Evolutionary conservation across 139 green algal genomes (phyloP).

Genomic region (Micromonas commoda): DNA sequence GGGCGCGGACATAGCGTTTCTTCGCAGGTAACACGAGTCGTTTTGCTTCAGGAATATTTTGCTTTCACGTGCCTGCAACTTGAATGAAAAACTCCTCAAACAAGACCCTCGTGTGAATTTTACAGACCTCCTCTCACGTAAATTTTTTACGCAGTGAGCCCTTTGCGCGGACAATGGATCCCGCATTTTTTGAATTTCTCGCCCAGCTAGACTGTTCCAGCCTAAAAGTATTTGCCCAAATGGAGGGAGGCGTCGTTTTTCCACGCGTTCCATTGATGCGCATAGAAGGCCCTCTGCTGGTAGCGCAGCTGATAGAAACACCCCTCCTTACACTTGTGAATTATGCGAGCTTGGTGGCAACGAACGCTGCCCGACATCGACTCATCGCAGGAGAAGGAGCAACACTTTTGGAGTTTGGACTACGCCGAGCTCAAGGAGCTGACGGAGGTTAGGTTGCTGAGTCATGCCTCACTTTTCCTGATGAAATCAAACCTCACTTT

Average conservation of each 20-base stretch:
- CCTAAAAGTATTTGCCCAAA: slow-evolving; percentile 31
- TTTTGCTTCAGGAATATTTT: neutral
- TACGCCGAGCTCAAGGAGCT: slow-evolving; percentile 39
- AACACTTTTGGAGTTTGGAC: slow-evolving; percentile 43
- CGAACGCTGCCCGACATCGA: slow-evolving; percentile 41
- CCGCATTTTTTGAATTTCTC: slow-evolving; percentile 40
- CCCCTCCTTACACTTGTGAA: slow-evolving; percentile 41
- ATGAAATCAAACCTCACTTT: neutral
- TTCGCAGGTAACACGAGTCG: neutral
- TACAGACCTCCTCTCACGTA: neutral
- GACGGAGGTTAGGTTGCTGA: neutral
- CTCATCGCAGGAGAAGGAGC: slow-evolving; percentile 32
- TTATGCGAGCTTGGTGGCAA: slow-evolving; percentile 44
- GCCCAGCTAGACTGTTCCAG: slow-evolving; percentile 21
- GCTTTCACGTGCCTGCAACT: neutral
- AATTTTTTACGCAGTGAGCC: neutral
- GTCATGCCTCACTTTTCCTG: neutral
- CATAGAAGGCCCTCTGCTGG: slow-evolving; percentile 36
- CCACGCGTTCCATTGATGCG: slow-evolving; percentile 40
- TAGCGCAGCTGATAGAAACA: slow-evolving; percentile 45
- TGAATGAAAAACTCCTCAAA: neutral
- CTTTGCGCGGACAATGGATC: slow-evolving; percentile 8
- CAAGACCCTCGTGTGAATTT: neutral
- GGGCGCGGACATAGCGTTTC: slow-evolving; percentile 25
- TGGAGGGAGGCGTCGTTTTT: slow-evolving; percentile 42